These are phyloP conservation scores for Colletotrichum filicis DNA, from an alignment of 2,329 filamentous ascomycete species.

Conservation along the genomic window DNA sequence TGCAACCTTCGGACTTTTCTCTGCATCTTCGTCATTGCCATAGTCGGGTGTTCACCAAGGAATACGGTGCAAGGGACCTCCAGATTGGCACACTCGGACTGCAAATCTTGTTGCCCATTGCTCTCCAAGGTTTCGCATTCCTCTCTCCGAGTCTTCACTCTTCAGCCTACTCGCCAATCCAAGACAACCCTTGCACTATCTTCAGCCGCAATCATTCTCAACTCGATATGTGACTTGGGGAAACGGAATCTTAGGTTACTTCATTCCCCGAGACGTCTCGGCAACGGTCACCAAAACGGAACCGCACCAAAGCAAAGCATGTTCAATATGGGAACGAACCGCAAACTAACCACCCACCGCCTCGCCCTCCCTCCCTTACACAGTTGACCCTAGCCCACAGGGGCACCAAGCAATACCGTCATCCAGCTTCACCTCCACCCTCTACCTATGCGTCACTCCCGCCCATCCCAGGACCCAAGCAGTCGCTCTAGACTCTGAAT, in stretches of 20 bases:
- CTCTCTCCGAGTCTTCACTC: background rate
- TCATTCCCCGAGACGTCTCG: background rate
- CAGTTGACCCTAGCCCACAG: background rate
- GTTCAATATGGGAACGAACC: background rate
- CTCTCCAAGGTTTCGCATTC: background rate
- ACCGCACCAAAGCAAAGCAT: background rate
- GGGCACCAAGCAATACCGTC: background rate
- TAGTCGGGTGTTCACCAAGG: no score
- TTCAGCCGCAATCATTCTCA: background rate
- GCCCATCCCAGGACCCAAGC: background rate
- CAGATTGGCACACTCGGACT: background rate
- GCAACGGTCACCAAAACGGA: conserved; percentile 4
- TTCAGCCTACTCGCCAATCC: background rate
- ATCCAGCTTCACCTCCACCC: background rate
- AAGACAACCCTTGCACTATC: background rate
- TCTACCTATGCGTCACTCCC: background rate
- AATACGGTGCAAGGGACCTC: no score
- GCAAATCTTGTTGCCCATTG: background rate
- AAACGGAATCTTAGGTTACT: background rate
- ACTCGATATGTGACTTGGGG: background rate
- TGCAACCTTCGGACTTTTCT: background rate
- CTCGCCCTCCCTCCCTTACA: conserved; percentile 2
- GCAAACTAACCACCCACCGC: background rate
- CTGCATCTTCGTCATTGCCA: background rate
- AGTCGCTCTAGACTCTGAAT: background rate